Evolutionary conservation across 768 basidiomycete species (phyloP).

Genomic region (Suillus sp.): DNA sequence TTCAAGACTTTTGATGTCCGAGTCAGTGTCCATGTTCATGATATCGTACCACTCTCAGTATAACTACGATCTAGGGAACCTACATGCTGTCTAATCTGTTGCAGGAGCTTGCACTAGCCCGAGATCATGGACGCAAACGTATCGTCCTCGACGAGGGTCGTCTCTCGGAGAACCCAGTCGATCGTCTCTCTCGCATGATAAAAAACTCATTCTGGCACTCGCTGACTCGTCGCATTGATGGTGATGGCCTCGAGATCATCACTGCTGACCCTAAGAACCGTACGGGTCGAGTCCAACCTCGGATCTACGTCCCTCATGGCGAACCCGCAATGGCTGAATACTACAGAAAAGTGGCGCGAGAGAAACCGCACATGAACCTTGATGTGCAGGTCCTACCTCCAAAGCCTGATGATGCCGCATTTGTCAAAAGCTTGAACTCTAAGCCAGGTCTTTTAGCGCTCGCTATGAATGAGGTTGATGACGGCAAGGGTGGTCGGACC

Average conservation of each 20-base stretch:
- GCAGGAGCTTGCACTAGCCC: conserved; percentile 96
- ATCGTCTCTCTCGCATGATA: conserved; percentile 96
- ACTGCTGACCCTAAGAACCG: conserved; percentile 98
- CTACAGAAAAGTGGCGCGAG: conserved; percentile 85
- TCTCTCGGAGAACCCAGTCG: conserved; percentile 95
- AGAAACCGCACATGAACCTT: conserved; percentile 92
- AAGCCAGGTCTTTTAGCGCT: conserved; percentile 94
- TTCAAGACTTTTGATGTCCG: conserved; percentile 98
- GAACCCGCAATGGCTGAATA: conserved; percentile 96
- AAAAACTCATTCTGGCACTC: conserved; percentile 98
- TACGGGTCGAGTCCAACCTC: conserved; percentile 83
- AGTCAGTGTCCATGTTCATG: conserved; percentile 42
- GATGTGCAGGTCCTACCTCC: conserved; percentile 89
- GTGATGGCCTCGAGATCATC: conserved; percentile 95
- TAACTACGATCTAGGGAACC: conserved; percentile 65
- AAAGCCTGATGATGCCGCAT: conserved; percentile 83
- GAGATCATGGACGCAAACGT: conserved; percentile 92
- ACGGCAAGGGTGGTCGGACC: conserved; percentile 74
- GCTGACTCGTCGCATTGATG: conserved; percentile 94
- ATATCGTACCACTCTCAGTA: conserved; percentile 15
- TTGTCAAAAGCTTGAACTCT: conserved; percentile 90
- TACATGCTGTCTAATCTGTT: conserved; percentile 99
- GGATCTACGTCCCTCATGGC: conserved; percentile 93
- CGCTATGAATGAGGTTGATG: conserved; percentile 92
- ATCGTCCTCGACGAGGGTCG: conserved; percentile 99